These are phyloP conservation scores for Coemansia sp. DNA, from an alignment of 192 early-diverging fungal species.

Conservation along the genomic window DNA sequence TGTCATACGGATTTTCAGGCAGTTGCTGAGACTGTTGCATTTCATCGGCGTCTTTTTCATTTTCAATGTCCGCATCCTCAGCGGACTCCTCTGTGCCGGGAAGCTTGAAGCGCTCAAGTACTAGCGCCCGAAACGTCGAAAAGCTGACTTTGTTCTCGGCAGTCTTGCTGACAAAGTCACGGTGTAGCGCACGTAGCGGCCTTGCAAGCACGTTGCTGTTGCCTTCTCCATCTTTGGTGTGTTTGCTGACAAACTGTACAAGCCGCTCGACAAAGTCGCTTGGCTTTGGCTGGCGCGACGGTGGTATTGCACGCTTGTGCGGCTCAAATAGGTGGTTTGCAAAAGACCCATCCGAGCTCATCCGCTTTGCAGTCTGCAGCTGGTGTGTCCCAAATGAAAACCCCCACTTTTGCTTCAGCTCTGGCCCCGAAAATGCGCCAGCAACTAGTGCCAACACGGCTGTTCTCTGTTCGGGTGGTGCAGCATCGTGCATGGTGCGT, in stretches of 20 bases:
- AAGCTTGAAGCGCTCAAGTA: slow-evolving; percentile 15
- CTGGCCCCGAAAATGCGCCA: slow-evolving; percentile 10
- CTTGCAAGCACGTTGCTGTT: not conserved
- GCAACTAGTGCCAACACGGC: slow-evolving; percentile 29
- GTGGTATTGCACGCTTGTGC: slow-evolving; percentile 4
- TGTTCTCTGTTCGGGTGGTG: slow-evolving; percentile 9
- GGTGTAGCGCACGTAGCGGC: slow-evolving; percentile 25
- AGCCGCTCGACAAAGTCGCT: slow-evolving; percentile 7
- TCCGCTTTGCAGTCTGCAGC: slow-evolving; percentile 14
- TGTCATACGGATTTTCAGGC: not conserved
- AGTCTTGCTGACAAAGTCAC: slow-evolving; percentile 12
- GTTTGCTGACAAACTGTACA: slow-evolving; percentile 7
- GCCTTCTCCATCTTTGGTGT: not conserved
- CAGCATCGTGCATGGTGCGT: slow-evolving; percentile 14
- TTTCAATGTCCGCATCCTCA: not conserved
- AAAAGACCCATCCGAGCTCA: slow-evolving; percentile 16
- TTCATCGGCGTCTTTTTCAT: not conserved
- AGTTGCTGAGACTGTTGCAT: not conserved
- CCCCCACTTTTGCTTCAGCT: slow-evolving; percentile 19
- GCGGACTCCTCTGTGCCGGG: not conserved
- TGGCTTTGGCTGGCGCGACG: slow-evolving; percentile 18
- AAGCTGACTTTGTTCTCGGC: slow-evolving; percentile 14
- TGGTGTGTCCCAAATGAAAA: slow-evolving; percentile 32
- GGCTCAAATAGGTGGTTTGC: not conserved
- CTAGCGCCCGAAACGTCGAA: slow-evolving; percentile 30